A percentile compares a stretch with the other conserved stretches of the same genome.
Conservation (phyloP, 352 stramenopile species). For the Pythium coloratum region DNA sequence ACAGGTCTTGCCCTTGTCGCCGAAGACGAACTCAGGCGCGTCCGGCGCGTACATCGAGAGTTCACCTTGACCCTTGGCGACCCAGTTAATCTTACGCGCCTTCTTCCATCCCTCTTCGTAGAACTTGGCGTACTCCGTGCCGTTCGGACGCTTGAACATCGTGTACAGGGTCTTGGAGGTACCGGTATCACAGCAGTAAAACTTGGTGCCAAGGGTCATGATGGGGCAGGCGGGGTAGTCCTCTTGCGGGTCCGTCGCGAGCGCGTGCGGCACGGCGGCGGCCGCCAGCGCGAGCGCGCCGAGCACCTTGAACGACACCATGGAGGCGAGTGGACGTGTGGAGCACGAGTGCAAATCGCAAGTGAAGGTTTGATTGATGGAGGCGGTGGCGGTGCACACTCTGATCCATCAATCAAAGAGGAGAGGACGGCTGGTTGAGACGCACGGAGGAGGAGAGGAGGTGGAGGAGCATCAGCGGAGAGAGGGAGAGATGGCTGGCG, state of each 20-base stretch:
- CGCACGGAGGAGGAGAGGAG: background rate
- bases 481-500: conserved; percentile 9
- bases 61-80: conserved; percentile 29
- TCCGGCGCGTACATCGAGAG: conserved; percentile 53
- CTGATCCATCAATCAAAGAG: background rate
- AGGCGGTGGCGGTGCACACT: background rate
- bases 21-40: conserved; percentile 28
- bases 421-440: background rate
- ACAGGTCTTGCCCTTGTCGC: conserved; percentile 20
- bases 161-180: conserved; percentile 45
- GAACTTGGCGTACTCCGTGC: conserved; percentile 43
- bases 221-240: conserved; percentile 63
- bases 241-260: conserved; percentile 45
- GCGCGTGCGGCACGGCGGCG: conserved; percentile 27
- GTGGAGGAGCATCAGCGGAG: background rate
- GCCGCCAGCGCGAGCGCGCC: conserved; percentile 8
- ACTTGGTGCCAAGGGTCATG: conserved; percentile 48
- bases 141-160: conserved; percentile 56
- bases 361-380: conserved; percentile 7
- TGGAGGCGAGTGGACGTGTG: conserved; percentile 10
- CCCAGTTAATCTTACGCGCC: conserved; percentile 65
- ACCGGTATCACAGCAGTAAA: conserved; percentile 56
- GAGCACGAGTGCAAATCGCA: conserved; percentile 12
- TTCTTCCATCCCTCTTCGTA: conserved; percentile 72
- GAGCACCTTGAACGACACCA: conserved; percentile 19